A percentile compares a stretch with the other conserved stretches of the same genome.
phyloP scores from a whole-genome alignment of 805 yeast species.

The Schizosaccharomyces lindneri region DNA sequence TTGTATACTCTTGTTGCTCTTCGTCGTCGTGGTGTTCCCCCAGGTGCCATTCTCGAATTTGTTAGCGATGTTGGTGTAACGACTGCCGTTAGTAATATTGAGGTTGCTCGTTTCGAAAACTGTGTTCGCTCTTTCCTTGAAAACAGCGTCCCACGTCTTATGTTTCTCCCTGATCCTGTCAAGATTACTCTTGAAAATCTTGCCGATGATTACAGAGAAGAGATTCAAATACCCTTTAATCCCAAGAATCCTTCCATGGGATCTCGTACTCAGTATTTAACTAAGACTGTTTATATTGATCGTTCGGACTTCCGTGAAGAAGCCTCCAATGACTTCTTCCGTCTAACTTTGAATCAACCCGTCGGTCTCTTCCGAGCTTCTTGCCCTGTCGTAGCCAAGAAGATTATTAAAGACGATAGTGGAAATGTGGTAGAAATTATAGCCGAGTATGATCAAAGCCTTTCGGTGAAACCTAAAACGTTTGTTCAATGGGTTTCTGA shows the following conservation, averaged over 20 bases:
- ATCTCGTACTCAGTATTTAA: conserved; percentile 48
- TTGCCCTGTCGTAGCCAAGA: conserved; percentile 44
- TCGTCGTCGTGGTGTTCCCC: conserved; percentile 94
- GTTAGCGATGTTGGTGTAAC: conserved; percentile 93
- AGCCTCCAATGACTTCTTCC: conserved; percentile 48
- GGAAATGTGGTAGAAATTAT: conserved; percentile 49
- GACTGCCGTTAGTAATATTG: conserved; percentile 76
- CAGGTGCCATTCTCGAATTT: conserved; percentile 84
- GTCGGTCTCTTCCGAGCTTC: conserved; percentile 91
- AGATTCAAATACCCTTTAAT: conserved; percentile 61
- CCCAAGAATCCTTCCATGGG: conserved; percentile 65
- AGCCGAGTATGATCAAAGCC: conserved; percentile 41
- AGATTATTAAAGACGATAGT: conserved; percentile 32
- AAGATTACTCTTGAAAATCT: conserved; percentile 63
- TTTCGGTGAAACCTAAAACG: conserved; percentile 62
- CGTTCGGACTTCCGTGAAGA: conserved; percentile 62
- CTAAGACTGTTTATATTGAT: conserved; percentile 62
- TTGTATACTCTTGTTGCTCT: conserved; percentile 74
- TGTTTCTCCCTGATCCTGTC: conserved; percentile 77
- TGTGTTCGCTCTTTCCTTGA: conserved; percentile 74
- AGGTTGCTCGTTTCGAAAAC: conserved; percentile 67
- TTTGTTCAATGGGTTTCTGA: conserved; percentile 91
- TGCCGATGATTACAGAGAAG: conserved; percentile 45
- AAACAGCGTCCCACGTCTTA: conserved; percentile 74
- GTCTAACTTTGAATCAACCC: conserved; percentile 80